phyloP scores from a whole-genome alignment of 2,329 filamentous ascomycete genomes.

The Fusarium hainanense region DNA sequence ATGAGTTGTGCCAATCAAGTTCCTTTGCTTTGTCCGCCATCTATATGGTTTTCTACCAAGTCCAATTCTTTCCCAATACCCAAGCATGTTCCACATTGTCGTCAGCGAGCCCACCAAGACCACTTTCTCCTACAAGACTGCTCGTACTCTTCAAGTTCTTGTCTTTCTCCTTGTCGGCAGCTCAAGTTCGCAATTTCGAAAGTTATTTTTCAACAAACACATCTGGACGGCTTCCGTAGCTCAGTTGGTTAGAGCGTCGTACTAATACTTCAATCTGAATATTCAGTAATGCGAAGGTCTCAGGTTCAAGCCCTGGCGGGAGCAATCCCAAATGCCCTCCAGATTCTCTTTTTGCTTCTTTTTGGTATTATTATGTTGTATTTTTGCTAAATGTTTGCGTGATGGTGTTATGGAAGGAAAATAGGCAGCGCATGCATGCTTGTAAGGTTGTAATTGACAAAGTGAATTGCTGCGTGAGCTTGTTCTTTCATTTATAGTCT shows the following conservation, averaged over 20 bases:
- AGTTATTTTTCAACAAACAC: not conserved
- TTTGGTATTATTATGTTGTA: not conserved
- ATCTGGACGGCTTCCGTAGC: constrained; percentile 36
- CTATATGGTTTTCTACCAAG: not conserved
- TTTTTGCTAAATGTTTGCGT: not conserved
- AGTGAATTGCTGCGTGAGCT: constrained; percentile 22
- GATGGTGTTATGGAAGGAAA: not conserved
- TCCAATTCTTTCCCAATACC: not conserved
- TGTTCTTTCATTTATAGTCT: constrained; percentile 10
- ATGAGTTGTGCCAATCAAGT: not conserved
- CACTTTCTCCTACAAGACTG: too few species aligned
- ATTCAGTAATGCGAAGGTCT: constrained; percentile 31
- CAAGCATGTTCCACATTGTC: too few species aligned
- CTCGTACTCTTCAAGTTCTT: too few species aligned
- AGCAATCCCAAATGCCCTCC: constrained; percentile 28
- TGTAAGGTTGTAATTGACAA: not conserved
- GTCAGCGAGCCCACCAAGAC: not conserved
- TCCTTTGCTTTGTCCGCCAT: not conserved
- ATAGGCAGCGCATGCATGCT: not conserved
- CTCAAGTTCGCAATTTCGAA: not conserved
- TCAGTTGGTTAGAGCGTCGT: constrained; percentile 38
- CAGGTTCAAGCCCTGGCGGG: constrained; percentile 36
- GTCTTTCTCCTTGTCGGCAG: not conserved
- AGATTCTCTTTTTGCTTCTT: constrained; percentile 6
- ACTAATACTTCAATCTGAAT: constrained; percentile 32